A percentile compares a stretch with the other conserved stretches of the same genome.
Evolutionary conservation across 2,329 filamentous ascomycete genomes (phyloP).

Genomic region (Ceratocystiopsis brevicomis): DNA sequence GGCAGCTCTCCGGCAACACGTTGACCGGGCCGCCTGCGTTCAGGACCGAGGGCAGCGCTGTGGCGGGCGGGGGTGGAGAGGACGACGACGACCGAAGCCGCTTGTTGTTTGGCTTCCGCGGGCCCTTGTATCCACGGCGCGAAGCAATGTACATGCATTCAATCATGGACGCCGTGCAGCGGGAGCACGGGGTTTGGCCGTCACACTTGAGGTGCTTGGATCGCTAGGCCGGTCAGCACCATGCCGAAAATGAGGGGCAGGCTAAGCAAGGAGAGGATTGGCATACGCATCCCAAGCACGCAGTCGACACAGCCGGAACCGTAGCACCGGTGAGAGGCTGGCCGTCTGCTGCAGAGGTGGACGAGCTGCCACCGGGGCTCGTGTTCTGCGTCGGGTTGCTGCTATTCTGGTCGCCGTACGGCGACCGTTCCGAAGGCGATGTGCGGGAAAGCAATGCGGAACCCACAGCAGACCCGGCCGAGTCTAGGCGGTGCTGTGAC

Average conservation of each 20-base stretch:
- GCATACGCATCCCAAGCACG: conserved; percentile 37
- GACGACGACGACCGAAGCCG: conserved; percentile 29
- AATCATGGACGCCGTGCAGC: conserved; percentile 38
- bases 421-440: not conserved
- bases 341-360: not conserved
- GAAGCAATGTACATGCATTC: conserved; percentile 58
- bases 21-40: no score
- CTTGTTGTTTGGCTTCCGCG: conserved; percentile 31
- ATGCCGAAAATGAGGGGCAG: not conserved
- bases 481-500: not conserved
- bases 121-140: conserved; percentile 56
- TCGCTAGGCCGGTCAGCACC: conserved; percentile 19
- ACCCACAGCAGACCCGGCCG: not conserved
- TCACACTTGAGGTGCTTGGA: conserved; percentile 61
- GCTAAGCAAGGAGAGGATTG: not conserved
- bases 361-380: conserved; percentile 3
- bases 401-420: not conserved
- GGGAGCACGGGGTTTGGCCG: conserved; percentile 47
- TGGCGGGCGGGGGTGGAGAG: no score
- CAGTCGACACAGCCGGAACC: conserved; percentile 20
- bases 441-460: not conserved
- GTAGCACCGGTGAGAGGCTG: not conserved
- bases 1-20: conserved; percentile 18
- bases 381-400: not conserved
- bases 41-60: no score